Conservation (phyloP, 176 grass and related monocot species). For the Carex parvula region DNA sequence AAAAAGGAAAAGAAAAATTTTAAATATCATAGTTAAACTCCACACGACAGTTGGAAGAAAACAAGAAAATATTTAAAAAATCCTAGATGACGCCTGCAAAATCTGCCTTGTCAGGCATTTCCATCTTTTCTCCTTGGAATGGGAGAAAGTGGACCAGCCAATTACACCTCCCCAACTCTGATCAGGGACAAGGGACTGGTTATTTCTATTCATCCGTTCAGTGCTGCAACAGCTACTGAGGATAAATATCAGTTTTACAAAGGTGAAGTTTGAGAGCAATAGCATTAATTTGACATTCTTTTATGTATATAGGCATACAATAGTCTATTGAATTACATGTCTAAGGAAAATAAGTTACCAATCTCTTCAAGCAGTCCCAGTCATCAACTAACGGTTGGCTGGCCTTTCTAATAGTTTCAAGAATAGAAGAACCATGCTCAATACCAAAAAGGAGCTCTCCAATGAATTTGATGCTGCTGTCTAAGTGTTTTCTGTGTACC, state of each 20-base stretch:
- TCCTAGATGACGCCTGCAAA: neutral
- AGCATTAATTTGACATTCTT: neutral
- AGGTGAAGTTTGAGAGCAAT: neutral
- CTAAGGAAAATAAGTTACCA: conserved; percentile 33
- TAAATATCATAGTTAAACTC: neutral
- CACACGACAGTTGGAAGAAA: neutral
- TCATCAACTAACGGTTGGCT: conserved; percentile 68
- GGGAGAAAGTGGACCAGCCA: neutral
- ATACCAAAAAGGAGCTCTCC: conserved; percentile 71
- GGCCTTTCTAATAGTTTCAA: conserved; percentile 45
- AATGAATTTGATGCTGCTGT: conserved; percentile 64
- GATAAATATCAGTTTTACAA: neutral
- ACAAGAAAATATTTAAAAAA: neutral
- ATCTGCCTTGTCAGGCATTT: neutral
- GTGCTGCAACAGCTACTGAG: neutral
- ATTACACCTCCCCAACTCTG: neutral
- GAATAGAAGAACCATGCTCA: conserved; percentile 41
- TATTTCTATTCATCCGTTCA: neutral
- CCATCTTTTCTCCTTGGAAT: neutral
- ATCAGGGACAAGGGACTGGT: neutral
- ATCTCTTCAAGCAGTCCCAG: conserved; percentile 82
- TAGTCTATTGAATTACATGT: neutral
- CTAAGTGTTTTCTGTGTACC: conserved; percentile 68
- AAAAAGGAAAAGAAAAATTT: neutral
- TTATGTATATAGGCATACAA: conserved; percentile 1